Evolutionary conservation across 306 rosid genomes (phyloP).

Genomic region (Quercus gilva): DNA sequence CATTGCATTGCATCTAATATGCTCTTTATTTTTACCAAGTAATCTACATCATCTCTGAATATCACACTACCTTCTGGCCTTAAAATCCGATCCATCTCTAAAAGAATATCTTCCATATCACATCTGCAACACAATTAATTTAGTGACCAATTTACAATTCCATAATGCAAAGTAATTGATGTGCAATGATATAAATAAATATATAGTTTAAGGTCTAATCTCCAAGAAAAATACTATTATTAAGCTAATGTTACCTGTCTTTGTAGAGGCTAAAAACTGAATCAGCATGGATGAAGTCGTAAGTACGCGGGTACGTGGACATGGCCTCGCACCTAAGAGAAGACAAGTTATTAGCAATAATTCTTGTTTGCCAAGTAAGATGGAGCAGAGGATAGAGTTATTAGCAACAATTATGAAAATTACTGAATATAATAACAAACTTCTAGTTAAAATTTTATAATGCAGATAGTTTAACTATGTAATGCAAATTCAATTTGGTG

Average conservation of each 20-base stretch:
- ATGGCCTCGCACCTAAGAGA: conserved; percentile 86
- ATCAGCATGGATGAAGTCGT: conserved; percentile 92
- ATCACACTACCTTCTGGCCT: conserved; percentile 75
- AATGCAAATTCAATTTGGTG: not conserved
- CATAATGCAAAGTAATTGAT: not conserved
- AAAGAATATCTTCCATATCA: conserved; percentile 57
- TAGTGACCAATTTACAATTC: not conserved
- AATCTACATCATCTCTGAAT: conserved; percentile 77
- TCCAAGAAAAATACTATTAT: not conserved
- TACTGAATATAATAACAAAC: not conserved
- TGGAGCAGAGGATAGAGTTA: not conserved
- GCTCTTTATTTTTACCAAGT: conserved; percentile 54
- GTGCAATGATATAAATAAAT: not conserved
- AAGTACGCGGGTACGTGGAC: conserved; percentile 93
- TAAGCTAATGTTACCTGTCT: conserved; percentile 51
- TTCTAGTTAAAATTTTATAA: not conserved
- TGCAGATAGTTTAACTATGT: not conserved
- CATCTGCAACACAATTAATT: conserved; percentile 52
- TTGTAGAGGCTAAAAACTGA: conserved; percentile 70
- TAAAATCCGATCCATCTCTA: conserved; percentile 88
- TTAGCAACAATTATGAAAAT: conserved; percentile 15
- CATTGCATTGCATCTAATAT: conserved; percentile 68
- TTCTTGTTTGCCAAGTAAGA: not conserved
- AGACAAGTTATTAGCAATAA: conserved; percentile 19
- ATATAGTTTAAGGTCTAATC: not conserved